Percentiles rank a stretch among this genome's conserved stretches.
Conservation (phyloP, 2,329 filamentous ascomycete genomes). For the Phyllosticta ampelicida region DNA sequence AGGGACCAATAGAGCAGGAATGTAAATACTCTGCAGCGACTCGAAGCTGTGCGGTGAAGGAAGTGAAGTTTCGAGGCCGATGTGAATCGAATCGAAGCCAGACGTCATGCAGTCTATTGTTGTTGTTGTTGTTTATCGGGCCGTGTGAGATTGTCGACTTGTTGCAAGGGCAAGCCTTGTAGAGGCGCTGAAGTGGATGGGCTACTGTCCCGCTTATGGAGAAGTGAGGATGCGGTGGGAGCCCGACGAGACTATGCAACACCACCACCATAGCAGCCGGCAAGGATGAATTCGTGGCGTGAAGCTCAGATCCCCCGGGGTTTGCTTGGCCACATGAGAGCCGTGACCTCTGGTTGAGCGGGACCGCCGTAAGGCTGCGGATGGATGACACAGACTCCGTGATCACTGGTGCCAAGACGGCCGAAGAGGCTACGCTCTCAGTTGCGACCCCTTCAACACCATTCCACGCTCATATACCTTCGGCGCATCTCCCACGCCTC, state of each 20-base stretch:
- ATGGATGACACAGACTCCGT: not conserved
- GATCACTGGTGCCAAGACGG: not conserved
- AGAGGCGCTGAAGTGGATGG: not conserved
- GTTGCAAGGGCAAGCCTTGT: not conserved
- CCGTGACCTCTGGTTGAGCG: not conserved
- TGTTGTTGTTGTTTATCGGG: not conserved
- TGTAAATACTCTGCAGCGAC: conserved; percentile 8
- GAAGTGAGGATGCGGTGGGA: not conserved
- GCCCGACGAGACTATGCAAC: not conserved
- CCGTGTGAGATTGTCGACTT: not conserved
- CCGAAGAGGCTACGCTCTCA: conserved; percentile 6
- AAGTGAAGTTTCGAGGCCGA: not conserved
- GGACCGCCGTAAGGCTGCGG: conserved; percentile 9
- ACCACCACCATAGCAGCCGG: not conserved
- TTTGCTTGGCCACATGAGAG: not conserved
- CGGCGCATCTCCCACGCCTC: conserved; percentile 10
- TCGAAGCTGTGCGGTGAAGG: not conserved
- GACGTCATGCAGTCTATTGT: not conserved
- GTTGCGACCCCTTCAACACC: conserved; percentile 11
- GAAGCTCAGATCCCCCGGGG: conserved; percentile 8
- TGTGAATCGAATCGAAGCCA: not conserved
- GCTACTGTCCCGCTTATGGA: not conserved
- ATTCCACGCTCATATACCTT: not conserved
- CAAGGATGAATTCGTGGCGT: not conserved
- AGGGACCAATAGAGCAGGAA: conserved; percentile 1